phyloP scores from a whole-genome alignment of 2,329 filamentous ascomycete genomes.

The Monosporascus sp. region DNA sequence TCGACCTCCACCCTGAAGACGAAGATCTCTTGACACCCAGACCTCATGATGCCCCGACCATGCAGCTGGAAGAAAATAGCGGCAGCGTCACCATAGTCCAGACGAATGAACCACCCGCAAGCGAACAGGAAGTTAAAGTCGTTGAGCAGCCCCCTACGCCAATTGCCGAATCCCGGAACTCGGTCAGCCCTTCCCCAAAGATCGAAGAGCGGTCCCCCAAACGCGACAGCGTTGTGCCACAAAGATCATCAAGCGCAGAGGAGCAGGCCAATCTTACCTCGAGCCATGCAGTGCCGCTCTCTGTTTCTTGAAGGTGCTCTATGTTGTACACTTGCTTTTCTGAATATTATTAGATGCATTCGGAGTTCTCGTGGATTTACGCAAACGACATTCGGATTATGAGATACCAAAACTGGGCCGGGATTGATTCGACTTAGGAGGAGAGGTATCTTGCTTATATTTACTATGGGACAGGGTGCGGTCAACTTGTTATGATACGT shows the following conservation, averaged over 20 bases:
- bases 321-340: slow-evolving; percentile 8
- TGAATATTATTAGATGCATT: slow-evolving; percentile 16
- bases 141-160: slow-evolving; percentile 4
- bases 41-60: slow-evolving; percentile 10
- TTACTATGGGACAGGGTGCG: not conserved
- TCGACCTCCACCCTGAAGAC: slow-evolving; percentile 23
- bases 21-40: slow-evolving; percentile 19
- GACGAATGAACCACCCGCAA: not conserved
- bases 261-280: slow-evolving; percentile 9
- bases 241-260: slow-evolving; percentile 4
- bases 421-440: not conserved
- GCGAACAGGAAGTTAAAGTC: not conserved
- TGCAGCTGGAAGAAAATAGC: slow-evolving; percentile 1
- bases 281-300: slow-evolving; percentile 10
- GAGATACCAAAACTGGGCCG: not conserved
- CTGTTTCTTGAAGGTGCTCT: slow-evolving; percentile 12
- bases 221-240: slow-evolving; percentile 4
- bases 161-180: slow-evolving; percentile 3
- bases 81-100: not conserved
- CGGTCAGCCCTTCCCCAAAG: slow-evolving; percentile 4
- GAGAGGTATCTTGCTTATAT: not conserved
- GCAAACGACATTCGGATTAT: not conserved
- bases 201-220: slow-evolving; percentile 8
- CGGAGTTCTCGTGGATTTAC: slow-evolving; percentile 9
- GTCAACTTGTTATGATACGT: not conserved